Evolutionary conservation across 139 green algal species (phyloP), one percentile per base, ranked within the genome.

Genomic region (Medakamo hakoo): DNA sequence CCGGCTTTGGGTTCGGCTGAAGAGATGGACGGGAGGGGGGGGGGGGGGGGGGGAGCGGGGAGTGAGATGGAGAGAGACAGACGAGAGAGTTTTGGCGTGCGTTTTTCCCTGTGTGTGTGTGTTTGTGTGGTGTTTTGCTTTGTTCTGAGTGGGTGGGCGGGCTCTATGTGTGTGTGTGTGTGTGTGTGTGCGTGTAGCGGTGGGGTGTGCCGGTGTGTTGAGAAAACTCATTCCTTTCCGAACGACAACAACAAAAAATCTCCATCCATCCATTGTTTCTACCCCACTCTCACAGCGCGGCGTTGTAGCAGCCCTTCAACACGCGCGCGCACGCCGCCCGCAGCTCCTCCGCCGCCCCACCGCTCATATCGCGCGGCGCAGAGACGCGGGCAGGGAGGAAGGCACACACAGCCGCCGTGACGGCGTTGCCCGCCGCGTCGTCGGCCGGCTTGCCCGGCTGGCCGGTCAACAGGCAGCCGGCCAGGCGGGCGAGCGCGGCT

Each of bases 1-100:
- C 86, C 28, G 91, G 91, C 16, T 98, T 98, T 73, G 91, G 91
- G 2, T 97, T 97, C 71, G 88, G 71, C 27, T 97, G 77, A 20
- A 79, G 40, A 52, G 40, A 21, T 9, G 40, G 40, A 9, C 9
- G 40, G 40, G 40, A 21, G 40, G 40, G 40, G 40, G 40, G 9
- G 9, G 40, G 40, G 40, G 40, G 16, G 40, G 40, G 40, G 40
- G 9, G 40, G 40, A 21, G 40, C 9, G 40, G 40, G n/a, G n/a
- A n/a, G n/a, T n/a, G 16, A 52, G 40, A 52, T 52, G 40, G 40
- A 52, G 40, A 21, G 40, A 52, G 40, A 52, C 9, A 52, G 40
- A 9, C 40, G 40, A 52, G n/a, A n/a, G n/a, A n/a, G n/a, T n/a
- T n/a, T n/a, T n/a, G n/a, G n/a, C 40, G 40, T 52, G 9, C 16